phyloP scores from a whole-genome alignment of 1,284 basidiomycete species.

The Cystobasidiaceae sp. region DNA sequence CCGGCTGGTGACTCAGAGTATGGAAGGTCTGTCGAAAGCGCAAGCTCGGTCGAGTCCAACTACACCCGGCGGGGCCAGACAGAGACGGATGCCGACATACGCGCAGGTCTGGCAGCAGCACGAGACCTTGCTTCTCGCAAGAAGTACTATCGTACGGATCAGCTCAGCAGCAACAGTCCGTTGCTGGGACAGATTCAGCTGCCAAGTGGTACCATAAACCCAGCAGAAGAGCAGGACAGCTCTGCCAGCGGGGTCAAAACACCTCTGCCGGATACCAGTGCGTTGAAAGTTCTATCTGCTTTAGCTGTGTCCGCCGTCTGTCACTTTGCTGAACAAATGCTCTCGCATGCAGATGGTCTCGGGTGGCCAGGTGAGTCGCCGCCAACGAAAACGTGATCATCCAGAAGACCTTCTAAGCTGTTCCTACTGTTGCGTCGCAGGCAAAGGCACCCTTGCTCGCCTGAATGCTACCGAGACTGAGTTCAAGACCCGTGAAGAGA shows the following conservation, averaged over 20 bases:
- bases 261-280: constrained; percentile 25
- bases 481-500: constrained; percentile 64
- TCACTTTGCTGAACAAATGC: neutral
- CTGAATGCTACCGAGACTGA: constrained; percentile 72
- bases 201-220: neutral
- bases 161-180: constrained; percentile 29
- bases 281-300: neutral
- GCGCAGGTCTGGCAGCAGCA: constrained; percentile 18
- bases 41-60: constrained; percentile 24
- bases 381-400: too few species aligned
- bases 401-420: too few species aligned
- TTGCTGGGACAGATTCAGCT: neutral
- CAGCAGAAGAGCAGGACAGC: neutral
- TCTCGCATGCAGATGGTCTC: constrained; percentile 59
- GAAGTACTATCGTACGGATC: constrained; percentile 12
- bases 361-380: constrained; percentile 81
- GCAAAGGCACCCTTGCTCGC: constrained; percentile 81
- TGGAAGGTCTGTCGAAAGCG: constrained; percentile 14
- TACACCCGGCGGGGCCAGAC: constrained; percentile 29
- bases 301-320: too few species aligned
- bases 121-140: constrained; percentile 22
- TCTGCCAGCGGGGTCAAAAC: constrained; percentile 16
- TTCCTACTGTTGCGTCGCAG: too few species aligned
- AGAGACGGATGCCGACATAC: constrained; percentile 22
- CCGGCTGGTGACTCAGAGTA: neutral